These are phyloP conservation scores for Sicyos edulis DNA, from an alignment of 306 rosid genomes.

Conservation along the genomic window DNA sequence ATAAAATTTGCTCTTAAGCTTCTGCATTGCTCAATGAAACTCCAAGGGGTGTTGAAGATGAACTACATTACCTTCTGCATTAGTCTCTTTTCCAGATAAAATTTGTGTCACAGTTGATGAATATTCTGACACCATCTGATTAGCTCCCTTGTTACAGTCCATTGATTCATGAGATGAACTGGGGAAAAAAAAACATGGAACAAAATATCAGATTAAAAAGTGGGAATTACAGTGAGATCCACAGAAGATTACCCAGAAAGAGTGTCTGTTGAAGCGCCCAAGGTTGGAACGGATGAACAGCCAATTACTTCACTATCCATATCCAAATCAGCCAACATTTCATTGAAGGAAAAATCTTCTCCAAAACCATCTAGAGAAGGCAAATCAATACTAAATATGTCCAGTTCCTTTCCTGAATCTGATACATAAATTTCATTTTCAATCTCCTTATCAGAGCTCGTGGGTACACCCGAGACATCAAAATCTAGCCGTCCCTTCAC, in stretches of 20 bases:
- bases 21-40: background rate
- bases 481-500: constrained; percentile 69
- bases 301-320: constrained; percentile 38
- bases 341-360: constrained; percentile 56
- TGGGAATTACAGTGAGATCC: constrained; percentile 6
- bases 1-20: constrained; percentile 9
- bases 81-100: constrained; percentile 41
- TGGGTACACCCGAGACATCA: constrained; percentile 39
- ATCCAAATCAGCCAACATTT: constrained; percentile 58
- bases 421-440: constrained; percentile 37
- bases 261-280: constrained; percentile 31
- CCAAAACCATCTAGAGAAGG: constrained; percentile 51
- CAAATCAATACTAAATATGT: constrained; percentile 46
- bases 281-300: constrained; percentile 36
- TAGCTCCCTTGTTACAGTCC: constrained; percentile 27
- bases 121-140: constrained; percentile 45
- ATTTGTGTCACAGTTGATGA: constrained; percentile 49
- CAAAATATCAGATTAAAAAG: background rate
- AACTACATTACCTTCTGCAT: constrained; percentile 35
- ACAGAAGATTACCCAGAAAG: constrained; percentile 56
- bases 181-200: constrained; percentile 19
- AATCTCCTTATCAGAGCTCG: constrained; percentile 28
- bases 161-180: constrained; percentile 40
- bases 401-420: constrained; percentile 46
- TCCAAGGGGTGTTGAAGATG: background rate